A percentile compares a stretch with the other conserved stretches of the same genome.
Evolutionary conservation across 345 rosid species (phyloP).

Genomic region (Populus ilicifolia): DNA sequence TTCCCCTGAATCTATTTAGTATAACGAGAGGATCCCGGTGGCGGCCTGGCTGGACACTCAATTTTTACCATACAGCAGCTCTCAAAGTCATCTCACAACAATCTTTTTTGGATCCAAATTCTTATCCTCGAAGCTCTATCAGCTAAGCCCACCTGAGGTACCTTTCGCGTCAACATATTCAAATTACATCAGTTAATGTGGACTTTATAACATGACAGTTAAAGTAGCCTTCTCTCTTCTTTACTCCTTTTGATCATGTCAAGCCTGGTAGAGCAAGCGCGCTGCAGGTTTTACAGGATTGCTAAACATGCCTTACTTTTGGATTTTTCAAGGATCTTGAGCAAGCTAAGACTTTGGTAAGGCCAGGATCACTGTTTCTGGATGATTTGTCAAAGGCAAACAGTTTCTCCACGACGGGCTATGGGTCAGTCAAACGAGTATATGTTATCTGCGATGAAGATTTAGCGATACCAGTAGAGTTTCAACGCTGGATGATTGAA

Average conservation of each 20-base stretch:
- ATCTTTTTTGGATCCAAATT: conserved; percentile 22
- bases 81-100: not conserved
- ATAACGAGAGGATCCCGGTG: not conserved
- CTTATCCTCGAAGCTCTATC: conserved; percentile 20
- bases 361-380: conserved; percentile 10
- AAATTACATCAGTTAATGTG: no score
- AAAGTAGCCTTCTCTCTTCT: no score
- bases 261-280: no score
- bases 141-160: conserved; percentile 9
- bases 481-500: conserved; percentile 25
- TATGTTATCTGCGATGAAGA: conserved; percentile 13
- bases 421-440: conserved; percentile 11
- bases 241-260: no score
- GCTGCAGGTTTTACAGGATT: not conserved
- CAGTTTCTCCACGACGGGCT: conserved; percentile 5
- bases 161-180: no score
- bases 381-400: not conserved
- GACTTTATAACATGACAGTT: no score
- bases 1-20: not conserved
- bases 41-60: conserved; percentile 32
- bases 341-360: conserved; percentile 14
- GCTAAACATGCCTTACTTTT: not conserved
- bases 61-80: conserved; percentile 10
- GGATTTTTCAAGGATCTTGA: conserved; percentile 11
- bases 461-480: conserved; percentile 2